Base-by-base conservation (phyloP, 2,329 filamentous ascomycete genomes). In the Fusarium kyushuense region DNA sequence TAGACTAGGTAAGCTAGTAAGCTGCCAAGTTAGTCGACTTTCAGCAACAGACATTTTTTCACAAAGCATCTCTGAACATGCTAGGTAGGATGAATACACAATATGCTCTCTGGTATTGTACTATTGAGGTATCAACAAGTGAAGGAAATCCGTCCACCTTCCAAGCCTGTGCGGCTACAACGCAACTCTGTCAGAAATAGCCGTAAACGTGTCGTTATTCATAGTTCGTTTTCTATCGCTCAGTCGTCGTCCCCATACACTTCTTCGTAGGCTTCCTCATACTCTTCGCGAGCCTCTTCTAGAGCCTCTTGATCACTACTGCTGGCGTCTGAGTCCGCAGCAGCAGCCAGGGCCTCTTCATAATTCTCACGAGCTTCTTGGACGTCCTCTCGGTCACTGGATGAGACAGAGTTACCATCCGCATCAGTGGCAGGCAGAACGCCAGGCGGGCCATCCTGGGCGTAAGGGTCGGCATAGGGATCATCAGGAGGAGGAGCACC, bases 301-400 rank as follows among this genome's bases (percentile, higher is more conserved):
- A 86, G 75, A 55, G 83, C 82, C 74, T 88, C 80, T 6, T 79
- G 74, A 61, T 85, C 84, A 63, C 84, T 87, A 69, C 81, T 87
- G 75, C 80, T 85, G 19, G 81, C 81, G 49, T 79, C 77, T 2
- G 81, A 83, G 65, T 81, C 79, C 6, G 71, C 67, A 10, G 80
- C 81, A 2, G 67, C 76, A 40, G 75, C 77, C 13, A 80, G 75
- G 5, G 81, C 80, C 66, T 83, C 81, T 68, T 84, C 81, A 52
- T 81, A 82, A 47, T 78, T 78, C 66, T 73, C 82, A 58, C 74
- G 78, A 54, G 77, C 84, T 61, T 79, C 82, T 69, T 75, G 78
- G 56, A 79, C 79, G 2, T 78, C 76, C 67, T 82, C 80, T 16
- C 79, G 76, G 56, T 84, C 82, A 48, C 80, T 82, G 8, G 76